Conservation (phyloP, 1,284 basidiomycete species). For the Sporisorium exsertum region DNA sequence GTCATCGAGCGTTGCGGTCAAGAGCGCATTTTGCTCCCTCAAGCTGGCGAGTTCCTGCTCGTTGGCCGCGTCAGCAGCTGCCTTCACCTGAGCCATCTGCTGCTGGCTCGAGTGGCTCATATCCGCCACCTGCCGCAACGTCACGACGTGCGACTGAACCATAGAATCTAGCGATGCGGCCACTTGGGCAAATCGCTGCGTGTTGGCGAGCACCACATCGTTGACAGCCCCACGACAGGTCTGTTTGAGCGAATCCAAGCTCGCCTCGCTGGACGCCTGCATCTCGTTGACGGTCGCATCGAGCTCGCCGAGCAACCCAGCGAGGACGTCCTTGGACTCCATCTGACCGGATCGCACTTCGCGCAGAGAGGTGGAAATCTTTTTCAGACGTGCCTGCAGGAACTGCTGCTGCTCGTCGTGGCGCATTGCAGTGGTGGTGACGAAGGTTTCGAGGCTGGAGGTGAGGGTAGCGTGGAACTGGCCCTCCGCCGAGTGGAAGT, state of each 20-base stretch:
- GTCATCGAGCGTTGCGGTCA: conserved; percentile 76
- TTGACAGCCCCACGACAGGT: conserved; percentile 68
- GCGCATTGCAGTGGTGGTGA: conserved; percentile 73
- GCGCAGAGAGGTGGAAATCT: conserved; percentile 26
- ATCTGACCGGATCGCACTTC: conserved; percentile 29
- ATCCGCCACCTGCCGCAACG: conserved; percentile 75
- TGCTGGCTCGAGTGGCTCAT: conserved; percentile 72
- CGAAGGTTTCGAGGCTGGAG: conserved; percentile 29
- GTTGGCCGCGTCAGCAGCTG: conserved; percentile 73
- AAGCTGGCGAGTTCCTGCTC: conserved; percentile 76
- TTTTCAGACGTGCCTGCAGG: conserved; percentile 54
- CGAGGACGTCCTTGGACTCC: conserved; percentile 73
- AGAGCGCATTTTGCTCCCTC: conserved; percentile 78
- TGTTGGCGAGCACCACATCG: conserved; percentile 59
- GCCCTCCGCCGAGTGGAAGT: conserved; percentile 75
- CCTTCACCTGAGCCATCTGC: conserved; percentile 72
- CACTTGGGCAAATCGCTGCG: conserved; percentile 54
- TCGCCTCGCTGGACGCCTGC: conserved; percentile 75
- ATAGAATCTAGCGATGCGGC: conserved; percentile 67
- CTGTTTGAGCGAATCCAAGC: conserved; percentile 66
- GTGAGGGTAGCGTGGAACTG: conserved; percentile 74
- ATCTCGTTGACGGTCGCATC: conserved; percentile 75
- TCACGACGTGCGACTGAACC: conserved; percentile 74
- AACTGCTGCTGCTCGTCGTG: conserved; percentile 74
- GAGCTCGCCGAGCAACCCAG: conserved; percentile 76